Evolutionary conservation across 352 stramenopile genomes (phyloP), one percentile per base, ranked within the genome.

Genomic region (Thraustochytrium striatum): DNA sequence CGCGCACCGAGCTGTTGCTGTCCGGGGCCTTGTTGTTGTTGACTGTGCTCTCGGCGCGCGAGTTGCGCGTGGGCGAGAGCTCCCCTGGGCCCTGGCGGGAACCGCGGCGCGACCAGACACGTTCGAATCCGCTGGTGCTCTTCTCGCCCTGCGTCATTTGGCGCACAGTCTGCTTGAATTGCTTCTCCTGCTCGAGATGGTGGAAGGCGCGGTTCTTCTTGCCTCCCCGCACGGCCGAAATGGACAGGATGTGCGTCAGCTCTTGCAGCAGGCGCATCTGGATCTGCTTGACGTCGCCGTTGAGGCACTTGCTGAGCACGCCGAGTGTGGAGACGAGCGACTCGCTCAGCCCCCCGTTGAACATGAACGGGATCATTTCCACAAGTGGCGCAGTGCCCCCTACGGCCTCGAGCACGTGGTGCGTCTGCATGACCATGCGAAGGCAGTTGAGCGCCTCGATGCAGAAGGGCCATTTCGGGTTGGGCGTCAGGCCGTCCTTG

Each of bases 181-280:
- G 65, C 50, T 61, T 75, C 32, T 75, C 65, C 25, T 75, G 65
- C 19, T 55, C 65, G 30, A 43, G 44, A 30, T 62, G 65, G 28
- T 75, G 65, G 30, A 75, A 75, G 36, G 44, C 65, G 43, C 65
- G 65, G 25, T 75, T 75, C 9, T 72, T 72, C 39, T 75, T 75
- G 28, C 65, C 65, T 0, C 65, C 65, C 16, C 41, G 44, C 16
- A 75, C 65, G 16, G 65, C 65, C 21, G 65, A 75, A 3, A 75
- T 32, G 9, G 65, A 72, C 39, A 75, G 36, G 25, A 75, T 75
- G 50, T 61, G 7, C n/a, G 52, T 61, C 5, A 61, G 32, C 16
- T 72, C 65, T 25, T 75, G 65, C 16, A 75, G 25, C 61, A 75
- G 65, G 1, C 65, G 32, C 3, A 30, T 43, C 52, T 75, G 41